These are phyloP conservation scores for Amphirosellinia nigrospora DNA, from an alignment of 495 filamentous ascomycete species.

Conservation along the genomic window DNA sequence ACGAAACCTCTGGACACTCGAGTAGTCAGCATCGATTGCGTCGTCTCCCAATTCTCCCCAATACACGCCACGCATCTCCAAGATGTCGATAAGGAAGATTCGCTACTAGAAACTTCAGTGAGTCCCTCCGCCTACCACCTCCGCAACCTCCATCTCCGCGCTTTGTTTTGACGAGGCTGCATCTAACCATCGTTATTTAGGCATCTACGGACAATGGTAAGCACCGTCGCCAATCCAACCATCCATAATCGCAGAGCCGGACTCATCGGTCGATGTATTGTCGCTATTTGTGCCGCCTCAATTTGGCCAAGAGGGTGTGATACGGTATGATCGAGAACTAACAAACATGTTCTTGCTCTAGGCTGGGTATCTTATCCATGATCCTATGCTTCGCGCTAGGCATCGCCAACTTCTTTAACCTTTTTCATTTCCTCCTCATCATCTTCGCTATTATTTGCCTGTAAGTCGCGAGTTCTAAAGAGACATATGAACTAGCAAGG, in stretches of 20 bases:
- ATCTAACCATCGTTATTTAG: constrained; percentile 53
- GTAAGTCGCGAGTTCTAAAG: constrained; percentile 58
- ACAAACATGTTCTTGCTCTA: constrained; percentile 43
- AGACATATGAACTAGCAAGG: neutral
- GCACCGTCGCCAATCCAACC: constrained; percentile 38
- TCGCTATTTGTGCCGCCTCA: neutral
- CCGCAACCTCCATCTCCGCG: neutral
- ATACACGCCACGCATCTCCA: constrained; percentile 33
- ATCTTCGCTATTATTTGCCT: constrained; percentile 84
- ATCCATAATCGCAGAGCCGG: neutral
- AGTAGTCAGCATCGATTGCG: neutral
- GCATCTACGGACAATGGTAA: constrained; percentile 99
- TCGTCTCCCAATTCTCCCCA: neutral
- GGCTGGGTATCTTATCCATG: constrained; percentile 94
- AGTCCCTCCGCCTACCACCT: constrained; percentile 43
- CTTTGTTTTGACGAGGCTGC: constrained; percentile 12
- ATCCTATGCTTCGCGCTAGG: constrained; percentile 94
- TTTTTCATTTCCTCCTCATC: constrained; percentile 67
- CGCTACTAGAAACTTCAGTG: constrained; percentile 97
- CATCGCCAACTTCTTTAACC: constrained; percentile 78
- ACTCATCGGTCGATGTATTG: neutral
- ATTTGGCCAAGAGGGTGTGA: neutral
- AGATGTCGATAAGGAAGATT: constrained; percentile 72
- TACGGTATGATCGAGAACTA: constrained; percentile 1
- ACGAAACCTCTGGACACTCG: neutral